Percentiles rank a stretch among this genome's conserved stretches.
These are phyloP conservation scores for Zalerion maritima DNA, from an alignment of 495 filamentous ascomycete species.

Conservation along the genomic window DNA sequence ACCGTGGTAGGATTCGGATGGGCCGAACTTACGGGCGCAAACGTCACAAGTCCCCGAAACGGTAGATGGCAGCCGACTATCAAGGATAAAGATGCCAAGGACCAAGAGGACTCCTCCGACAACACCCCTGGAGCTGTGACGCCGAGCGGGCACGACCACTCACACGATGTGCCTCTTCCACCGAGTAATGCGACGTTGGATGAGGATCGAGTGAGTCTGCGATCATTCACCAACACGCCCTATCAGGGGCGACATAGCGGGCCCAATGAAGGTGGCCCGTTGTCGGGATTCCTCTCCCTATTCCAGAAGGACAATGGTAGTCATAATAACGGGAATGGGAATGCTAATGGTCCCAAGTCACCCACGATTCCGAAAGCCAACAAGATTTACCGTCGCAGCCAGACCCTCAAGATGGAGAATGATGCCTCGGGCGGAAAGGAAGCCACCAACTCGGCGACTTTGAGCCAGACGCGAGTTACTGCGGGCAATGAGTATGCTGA, in stretches of 20 bases:
- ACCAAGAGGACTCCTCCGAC: slow-evolving; percentile 10
- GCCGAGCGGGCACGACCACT: slow-evolving; percentile 6
- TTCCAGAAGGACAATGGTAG: slow-evolving; percentile 33
- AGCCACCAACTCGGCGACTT: slow-evolving; percentile 17
- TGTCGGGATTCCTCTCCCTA: slow-evolving; percentile 50
- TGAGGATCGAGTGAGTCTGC: slow-evolving; percentile 34
- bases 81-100: slow-evolving; percentile 15
- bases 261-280: slow-evolving; percentile 25
- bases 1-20: slow-evolving; percentile 89
- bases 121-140: slow-evolving; percentile 9
- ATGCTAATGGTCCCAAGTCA: slow-evolving; percentile 21
- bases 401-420: slow-evolving; percentile 44
- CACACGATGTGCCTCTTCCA: slow-evolving; percentile 44
- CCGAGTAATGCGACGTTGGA: slow-evolving; percentile 36
- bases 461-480: slow-evolving; percentile 24
- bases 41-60: slow-evolving; percentile 18
- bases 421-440: slow-evolving; percentile 18
- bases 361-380: slow-evolving; percentile 32
- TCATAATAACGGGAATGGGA: too few relatives aligned
- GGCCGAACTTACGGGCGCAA: slow-evolving; percentile 82
- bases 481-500: slow-evolving; percentile 28
- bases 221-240: slow-evolving; percentile 14
- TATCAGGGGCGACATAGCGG: too few relatives aligned
- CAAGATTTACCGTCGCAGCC: slow-evolving; percentile 68
- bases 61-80: slow-evolving; percentile 15